A percentile compares a stretch with the other conserved stretches of the same genome.
phyloP scores from a whole-genome alignment of 306 rosid species.

The Medicago arabica region DNA sequence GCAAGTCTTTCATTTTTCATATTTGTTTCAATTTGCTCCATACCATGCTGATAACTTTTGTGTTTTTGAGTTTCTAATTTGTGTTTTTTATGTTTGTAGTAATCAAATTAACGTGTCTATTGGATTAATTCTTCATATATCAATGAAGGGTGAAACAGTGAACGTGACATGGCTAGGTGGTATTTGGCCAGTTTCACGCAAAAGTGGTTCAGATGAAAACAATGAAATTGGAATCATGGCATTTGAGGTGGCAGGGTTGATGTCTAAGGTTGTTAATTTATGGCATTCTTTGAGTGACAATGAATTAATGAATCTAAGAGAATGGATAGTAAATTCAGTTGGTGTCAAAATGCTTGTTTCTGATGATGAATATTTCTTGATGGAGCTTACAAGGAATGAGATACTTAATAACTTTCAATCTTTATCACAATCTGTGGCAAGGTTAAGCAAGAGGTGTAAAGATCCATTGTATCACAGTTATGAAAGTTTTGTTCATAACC shows the following conservation, averaged over 20 bases:
- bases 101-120: constrained; percentile 9
- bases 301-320: constrained; percentile 56
- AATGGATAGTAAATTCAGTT: constrained; percentile 54
- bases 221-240: constrained; percentile 74
- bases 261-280: constrained; percentile 69
- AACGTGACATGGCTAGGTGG: constrained; percentile 54
- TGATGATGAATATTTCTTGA: constrained; percentile 58
- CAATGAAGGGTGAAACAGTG: constrained; percentile 54
- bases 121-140: constrained; percentile 26
- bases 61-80: constrained; percentile 39
- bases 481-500: constrained; percentile 63
- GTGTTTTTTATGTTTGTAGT: constrained; percentile 30
- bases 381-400: constrained; percentile 76
- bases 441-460: constrained; percentile 70
- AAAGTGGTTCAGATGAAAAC: constrained; percentile 51
- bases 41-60: neutral
- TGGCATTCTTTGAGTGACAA: constrained; percentile 72
- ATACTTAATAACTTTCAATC: constrained; percentile 58
- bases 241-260: constrained; percentile 73
- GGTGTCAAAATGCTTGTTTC: constrained; percentile 75
- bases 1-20: constrained; percentile 12
- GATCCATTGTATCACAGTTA: constrained; percentile 65
- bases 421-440: constrained; percentile 63
- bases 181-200: constrained; percentile 54
- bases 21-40: too few relatives aligned